Percentiles rank a stretch among this genome's conserved stretches.
Conservation (phyloP, 106 monocot species). For the Dioscorea zingiberensis region DNA sequence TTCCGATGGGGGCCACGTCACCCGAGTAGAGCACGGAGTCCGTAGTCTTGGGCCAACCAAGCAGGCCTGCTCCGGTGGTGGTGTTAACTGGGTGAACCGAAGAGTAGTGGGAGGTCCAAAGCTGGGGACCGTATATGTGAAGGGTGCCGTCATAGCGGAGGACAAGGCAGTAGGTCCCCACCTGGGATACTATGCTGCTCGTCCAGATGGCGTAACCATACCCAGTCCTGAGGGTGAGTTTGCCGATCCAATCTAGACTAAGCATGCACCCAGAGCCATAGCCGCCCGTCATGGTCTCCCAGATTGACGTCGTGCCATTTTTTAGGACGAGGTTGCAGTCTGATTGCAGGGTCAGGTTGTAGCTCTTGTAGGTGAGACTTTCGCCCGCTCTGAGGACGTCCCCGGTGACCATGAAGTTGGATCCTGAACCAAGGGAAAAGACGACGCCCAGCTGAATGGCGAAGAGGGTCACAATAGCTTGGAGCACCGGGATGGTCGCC, state of each 20-base stretch:
- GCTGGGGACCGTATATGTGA: background rate
- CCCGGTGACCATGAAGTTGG: background rate
- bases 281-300: background rate
- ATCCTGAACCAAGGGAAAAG: background rate
- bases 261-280: background rate
- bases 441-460: background rate
- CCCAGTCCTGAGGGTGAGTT: background rate
- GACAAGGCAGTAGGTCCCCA: constrained; percentile 6
- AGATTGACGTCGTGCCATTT: background rate
- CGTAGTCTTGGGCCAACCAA: background rate
- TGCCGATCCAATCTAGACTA: background rate
- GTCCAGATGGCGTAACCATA: background rate
- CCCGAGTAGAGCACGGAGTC: background rate
- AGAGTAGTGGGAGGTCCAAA: background rate
- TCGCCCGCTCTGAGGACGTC: background rate
- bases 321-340: constrained; percentile 15
- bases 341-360: constrained; percentile 3
- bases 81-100: background rate
- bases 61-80: background rate
- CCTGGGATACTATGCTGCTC: background rate
- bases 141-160: constrained; percentile 4
- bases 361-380: background rate
- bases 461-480: background rate
- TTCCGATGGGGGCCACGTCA: constrained; percentile 6
- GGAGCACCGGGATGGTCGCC: background rate